A percentile compares a stretch with the other conserved stretches of the same genome.
phyloP scores from a whole-genome alignment of 2,329 filamentous ascomycete species.

The Apiospora saccharicola region DNA sequence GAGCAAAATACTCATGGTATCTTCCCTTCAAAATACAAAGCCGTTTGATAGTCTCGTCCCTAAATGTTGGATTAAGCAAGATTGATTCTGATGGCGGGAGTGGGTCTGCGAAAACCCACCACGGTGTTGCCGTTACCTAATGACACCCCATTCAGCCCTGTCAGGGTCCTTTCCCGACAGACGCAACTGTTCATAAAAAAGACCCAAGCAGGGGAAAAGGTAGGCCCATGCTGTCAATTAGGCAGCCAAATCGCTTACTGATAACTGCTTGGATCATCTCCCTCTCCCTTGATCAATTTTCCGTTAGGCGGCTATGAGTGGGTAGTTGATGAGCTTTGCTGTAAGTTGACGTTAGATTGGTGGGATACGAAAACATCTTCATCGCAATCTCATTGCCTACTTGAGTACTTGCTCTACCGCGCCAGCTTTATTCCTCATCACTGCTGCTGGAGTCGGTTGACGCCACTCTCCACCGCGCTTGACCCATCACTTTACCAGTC shows the following conservation, averaged over 20 bases:
- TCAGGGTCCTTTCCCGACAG: too few relatives aligned
- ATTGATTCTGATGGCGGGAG: too few relatives aligned
- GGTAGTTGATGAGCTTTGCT: background rate
- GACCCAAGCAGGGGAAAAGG: background rate
- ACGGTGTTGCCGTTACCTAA: too few relatives aligned
- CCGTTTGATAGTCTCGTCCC: too few relatives aligned
- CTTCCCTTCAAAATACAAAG: too few relatives aligned
- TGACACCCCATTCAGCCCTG: too few relatives aligned
- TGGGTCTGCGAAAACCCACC: too few relatives aligned
- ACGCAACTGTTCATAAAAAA: too few relatives aligned
- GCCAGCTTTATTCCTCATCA: background rate
- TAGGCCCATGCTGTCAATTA: background rate
- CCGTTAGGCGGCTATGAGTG: too few relatives aligned
- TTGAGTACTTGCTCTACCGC: background rate
- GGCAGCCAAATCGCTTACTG: background rate
- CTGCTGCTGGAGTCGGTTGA: too few relatives aligned
- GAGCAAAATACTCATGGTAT: too few relatives aligned
- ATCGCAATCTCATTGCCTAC: background rate
- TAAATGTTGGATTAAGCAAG: too few relatives aligned
- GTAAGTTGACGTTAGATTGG: background rate
- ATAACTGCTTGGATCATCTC: background rate
- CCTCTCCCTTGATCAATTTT: background rate
- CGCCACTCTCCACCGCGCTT: background rate
- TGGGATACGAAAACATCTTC: background rate
- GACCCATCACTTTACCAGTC: accelerated